Percentiles rank a stretch among this genome's conserved stretches.
These are phyloP conservation scores for Schizophyllum commune DNA, from an alignment of 1,284 basidiomycete genomes.

Conservation along the genomic window DNA sequence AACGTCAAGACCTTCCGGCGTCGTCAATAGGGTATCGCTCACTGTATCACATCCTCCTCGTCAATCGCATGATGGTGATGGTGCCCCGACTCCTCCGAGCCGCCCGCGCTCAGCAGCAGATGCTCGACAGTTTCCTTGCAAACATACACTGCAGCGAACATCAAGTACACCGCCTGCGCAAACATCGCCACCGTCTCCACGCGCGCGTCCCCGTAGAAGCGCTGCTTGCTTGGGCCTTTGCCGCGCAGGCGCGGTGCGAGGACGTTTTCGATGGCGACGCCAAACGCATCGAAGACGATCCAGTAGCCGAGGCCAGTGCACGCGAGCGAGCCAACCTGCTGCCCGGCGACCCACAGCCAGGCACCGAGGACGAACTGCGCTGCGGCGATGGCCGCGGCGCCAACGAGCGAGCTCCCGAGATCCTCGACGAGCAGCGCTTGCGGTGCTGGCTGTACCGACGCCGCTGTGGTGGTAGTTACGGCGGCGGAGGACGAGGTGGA, in stretches of 20 bases:
- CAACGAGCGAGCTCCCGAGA: background rate
- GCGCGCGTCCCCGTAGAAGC: constrained; percentile 41
- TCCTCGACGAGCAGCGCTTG: background rate
- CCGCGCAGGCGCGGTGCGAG: constrained; percentile 6
- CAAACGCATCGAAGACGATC: constrained; percentile 91
- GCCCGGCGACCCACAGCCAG: constrained; percentile 86
- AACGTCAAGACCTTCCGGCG: background rate
- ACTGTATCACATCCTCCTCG: constrained; percentile 15
- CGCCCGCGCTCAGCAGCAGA: constrained; percentile 54
- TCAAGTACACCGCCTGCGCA: constrained; percentile 77
- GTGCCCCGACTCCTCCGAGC: constrained; percentile 41
- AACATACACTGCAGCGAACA: constrained; percentile 83
- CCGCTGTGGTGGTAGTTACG: background rate
- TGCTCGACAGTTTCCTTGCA: constrained; percentile 92
- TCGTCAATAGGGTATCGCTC: constrained; percentile 1
- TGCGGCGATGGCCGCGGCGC: constrained; percentile 1
- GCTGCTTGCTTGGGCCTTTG: constrained; percentile 6
- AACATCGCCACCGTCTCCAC: constrained; percentile 59
- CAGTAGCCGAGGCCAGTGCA: constrained; percentile 92
- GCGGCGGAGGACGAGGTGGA: constrained; percentile 27
- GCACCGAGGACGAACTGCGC: constrained; percentile 58
- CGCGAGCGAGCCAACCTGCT: constrained; percentile 80
- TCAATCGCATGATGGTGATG: constrained; percentile 46
- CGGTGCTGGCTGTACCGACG: background rate
- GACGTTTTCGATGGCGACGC: constrained; percentile 42